Evolutionary conservation across 139 green algal genomes (phyloP).

Genomic region (Coelastrella sp.): DNA sequence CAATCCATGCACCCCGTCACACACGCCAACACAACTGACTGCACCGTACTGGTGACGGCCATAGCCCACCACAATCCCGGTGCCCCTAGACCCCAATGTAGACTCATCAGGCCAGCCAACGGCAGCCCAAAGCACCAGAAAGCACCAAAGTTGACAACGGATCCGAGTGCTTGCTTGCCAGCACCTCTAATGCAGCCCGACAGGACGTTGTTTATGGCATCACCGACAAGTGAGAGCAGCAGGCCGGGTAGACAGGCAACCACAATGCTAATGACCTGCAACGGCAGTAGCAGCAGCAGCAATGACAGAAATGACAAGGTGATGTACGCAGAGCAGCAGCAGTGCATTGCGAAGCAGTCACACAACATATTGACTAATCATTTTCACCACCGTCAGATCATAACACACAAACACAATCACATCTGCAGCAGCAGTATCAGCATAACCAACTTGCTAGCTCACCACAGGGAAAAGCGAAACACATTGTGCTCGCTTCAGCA

Average conservation of each 20-base stretch:
- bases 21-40: neutral
- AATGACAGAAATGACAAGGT: neutral
- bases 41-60: neutral
- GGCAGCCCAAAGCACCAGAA: conserved; percentile 33
- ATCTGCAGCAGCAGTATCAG: no score
- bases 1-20: conserved; percentile 22
- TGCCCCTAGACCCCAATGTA: neutral
- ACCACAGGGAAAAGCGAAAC: no score
- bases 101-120: neutral
- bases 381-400: no score
- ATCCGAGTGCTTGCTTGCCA: conserved; percentile 5
- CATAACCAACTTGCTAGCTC: no score
- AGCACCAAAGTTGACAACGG: neutral
- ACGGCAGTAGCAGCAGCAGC: neutral
- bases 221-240: neutral
- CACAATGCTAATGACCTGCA: conserved; percentile 27
- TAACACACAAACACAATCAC: no score
- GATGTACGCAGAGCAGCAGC: neutral
- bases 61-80: conserved; percentile 28
- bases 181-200: conserved; percentile 23
- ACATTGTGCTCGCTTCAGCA: neutral
- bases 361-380: no score
- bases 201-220: conserved; percentile 7
- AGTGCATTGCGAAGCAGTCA: no score
- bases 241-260: conserved; percentile 14